Percentiles rank a stretch among this genome's conserved stretches.
Conservation (phyloP, 1,284 basidiomycete species). For the Inonotus obliquus region DNA sequence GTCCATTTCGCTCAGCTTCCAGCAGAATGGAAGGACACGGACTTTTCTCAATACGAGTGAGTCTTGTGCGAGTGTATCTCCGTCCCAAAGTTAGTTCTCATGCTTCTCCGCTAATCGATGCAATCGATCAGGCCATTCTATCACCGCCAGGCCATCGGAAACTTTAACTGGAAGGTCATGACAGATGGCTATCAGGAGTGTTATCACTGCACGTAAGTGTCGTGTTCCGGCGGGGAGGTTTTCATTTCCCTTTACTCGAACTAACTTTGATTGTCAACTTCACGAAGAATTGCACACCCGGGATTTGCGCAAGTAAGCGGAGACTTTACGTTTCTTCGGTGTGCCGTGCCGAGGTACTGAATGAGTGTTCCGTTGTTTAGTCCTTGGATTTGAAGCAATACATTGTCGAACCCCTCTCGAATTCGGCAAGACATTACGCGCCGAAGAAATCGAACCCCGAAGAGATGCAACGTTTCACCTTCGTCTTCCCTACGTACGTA, state of each 20-base stretch:
- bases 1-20: conserved; percentile 21
- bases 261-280: background rate
- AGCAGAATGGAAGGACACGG: conserved; percentile 10
- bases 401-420: conserved; percentile 22
- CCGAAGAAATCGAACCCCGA: conserved; percentile 15
- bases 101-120: background rate
- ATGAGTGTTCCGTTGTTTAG: conserved; percentile 2
- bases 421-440: conserved; percentile 21
- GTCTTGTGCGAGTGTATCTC: background rate
- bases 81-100: background rate
- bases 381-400: conserved; percentile 23
- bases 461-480: conserved; percentile 21
- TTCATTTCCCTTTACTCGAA: too few relatives aligned
- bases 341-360: background rate
- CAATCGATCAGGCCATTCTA: conserved; percentile 10
- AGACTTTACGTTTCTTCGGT: background rate
- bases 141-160: conserved; percentile 15
- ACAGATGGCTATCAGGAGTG: conserved; percentile 29
- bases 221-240: background rate
- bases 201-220: conserved; percentile 23
- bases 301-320: conserved; percentile 21
- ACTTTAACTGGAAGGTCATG: conserved; percentile 22
- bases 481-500: conserved; percentile 23
- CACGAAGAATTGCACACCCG: conserved; percentile 23
- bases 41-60: conserved; percentile 15